phyloP scores from a whole-genome alignment of 2,329 filamentous ascomycete genomes.

The Aspergillus thermomutatus region DNA sequence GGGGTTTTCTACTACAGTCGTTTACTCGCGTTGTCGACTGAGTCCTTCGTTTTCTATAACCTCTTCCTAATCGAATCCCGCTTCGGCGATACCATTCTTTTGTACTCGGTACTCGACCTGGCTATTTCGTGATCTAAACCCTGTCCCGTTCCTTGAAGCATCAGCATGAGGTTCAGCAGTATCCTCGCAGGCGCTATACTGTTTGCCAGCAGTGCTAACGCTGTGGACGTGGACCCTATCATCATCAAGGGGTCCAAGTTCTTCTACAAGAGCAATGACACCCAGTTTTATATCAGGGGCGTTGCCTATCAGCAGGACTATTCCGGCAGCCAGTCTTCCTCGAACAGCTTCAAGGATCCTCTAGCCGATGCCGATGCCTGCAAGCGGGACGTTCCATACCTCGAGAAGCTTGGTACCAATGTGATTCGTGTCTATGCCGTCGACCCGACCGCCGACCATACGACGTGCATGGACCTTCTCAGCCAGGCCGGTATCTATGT shows the following conservation, averaged over 20 bases:
- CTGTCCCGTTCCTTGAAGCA: neutral
- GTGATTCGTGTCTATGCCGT: constrained; percentile 91
- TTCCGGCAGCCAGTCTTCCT: constrained; percentile 49
- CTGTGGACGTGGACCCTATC: constrained; percentile 56
- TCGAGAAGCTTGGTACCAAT: constrained; percentile 78
- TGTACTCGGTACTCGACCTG: neutral
- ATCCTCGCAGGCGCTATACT: constrained; percentile 48
- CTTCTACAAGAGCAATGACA: constrained; percentile 77
- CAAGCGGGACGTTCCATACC: constrained; percentile 76
- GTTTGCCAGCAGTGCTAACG: constrained; percentile 44
- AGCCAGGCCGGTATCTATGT: constrained; percentile 87
- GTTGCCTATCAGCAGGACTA: constrained; percentile 88
- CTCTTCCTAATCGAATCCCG: neutral
- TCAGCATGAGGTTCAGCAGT: constrained; percentile 52
- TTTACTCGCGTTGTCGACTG: neutral
- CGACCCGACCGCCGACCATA: constrained; percentile 73
- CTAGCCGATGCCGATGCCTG: constrained; percentile 68
- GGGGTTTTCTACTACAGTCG: neutral
- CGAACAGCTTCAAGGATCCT: constrained; percentile 70
- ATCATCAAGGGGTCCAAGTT: constrained; percentile 75
- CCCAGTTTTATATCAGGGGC: constrained; percentile 81
- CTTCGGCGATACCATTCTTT: neutral
- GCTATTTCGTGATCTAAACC: neutral
- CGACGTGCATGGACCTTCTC: constrained; percentile 76
- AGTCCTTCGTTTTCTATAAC: neutral